These are phyloP conservation scores for Colletotrichum horii DNA, from an alignment of 2,329 filamentous ascomycete species.

Conservation along the genomic window DNA sequence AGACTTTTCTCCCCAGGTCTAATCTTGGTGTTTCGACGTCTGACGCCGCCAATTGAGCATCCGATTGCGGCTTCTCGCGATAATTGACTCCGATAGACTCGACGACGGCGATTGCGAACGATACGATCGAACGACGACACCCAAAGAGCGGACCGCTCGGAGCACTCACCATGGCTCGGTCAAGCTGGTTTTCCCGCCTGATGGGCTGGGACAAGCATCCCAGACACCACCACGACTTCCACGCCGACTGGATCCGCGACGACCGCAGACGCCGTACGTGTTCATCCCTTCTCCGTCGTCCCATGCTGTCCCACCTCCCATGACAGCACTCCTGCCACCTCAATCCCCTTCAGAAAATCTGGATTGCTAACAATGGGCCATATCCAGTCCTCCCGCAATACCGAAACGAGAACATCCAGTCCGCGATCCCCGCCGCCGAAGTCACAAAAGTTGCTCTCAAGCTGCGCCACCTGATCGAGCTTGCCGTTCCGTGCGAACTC, in stretches of 20 bases:
- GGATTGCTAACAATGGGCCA: background rate
- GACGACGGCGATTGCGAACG: background rate
- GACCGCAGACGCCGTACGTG: slow-evolving; percentile 49
- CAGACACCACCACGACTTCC: slow-evolving; percentile 33
- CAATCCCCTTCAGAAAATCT: background rate
- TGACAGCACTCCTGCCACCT: background rate
- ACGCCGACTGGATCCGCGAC: slow-evolving; percentile 42
- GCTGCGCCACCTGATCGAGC: slow-evolving; percentile 88
- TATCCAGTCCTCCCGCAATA: slow-evolving; percentile 69
- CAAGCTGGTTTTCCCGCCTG: slow-evolving; percentile 33
- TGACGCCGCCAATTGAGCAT: background rate
- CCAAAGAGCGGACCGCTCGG: background rate
- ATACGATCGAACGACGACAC: background rate
- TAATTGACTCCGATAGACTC: background rate
- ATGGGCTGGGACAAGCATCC: slow-evolving; percentile 40
- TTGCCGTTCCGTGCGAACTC: slow-evolving; percentile 89
- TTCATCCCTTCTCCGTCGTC: background rate
- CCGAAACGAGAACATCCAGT: slow-evolving; percentile 61
- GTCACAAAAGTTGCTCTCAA: slow-evolving; percentile 91
- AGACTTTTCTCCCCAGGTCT: background rate
- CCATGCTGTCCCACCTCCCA: background rate
- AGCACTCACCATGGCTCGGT: slow-evolving; percentile 27
- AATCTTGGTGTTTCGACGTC: background rate
- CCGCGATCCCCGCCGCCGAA: slow-evolving; percentile 75
- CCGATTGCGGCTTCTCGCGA: background rate